Evolutionary conservation across 2,329 filamentous ascomycete species (phyloP), one percentile per base, ranked within the genome.

Genomic region (Triangularia setosa): DNA sequence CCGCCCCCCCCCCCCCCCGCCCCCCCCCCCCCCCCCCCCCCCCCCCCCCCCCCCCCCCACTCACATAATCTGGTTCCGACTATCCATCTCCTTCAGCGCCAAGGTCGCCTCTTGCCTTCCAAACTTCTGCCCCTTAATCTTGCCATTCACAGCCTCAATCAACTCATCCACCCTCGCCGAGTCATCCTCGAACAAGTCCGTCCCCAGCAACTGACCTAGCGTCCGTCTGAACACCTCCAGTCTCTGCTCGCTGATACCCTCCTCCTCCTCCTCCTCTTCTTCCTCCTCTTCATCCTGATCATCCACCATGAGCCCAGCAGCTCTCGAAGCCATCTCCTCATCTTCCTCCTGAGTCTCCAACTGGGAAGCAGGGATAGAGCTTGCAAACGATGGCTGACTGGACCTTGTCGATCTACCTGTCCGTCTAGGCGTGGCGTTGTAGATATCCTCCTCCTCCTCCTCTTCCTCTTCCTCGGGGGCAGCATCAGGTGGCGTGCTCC

Each of bases 61-160:
- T 85, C 81, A 94, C 93, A 99, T 99, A 74, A 99, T 88, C 80
- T 94, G 89, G 76, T 97, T 97, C 71, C 84, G 82, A 69, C 91
- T 88, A 72, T 92, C 89, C 86, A 99, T 88, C 74, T 84, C 87
- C 76, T 87, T 86, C 63, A 99, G 80, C 54, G 92, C 93, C 75
- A 89, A 85, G 64, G 90, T 79, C 0, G 90, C 92, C 77, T 99
- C 95, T 0, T 80, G 81, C 40, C 83, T 83, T 25, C 81, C 83
- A 78, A 97, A 99, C 40, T 82, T 77, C 8, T 4, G 35, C 7
- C 84, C 84, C 4, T 83, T 83, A 56, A 97, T 71, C 70, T 87
- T 86, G 3, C 79, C 80, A 75, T 99, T 99, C 59, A 99, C 90
- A 8, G 91, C 91, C 3, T 83, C 83, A 18, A 97, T 83, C 30